Percentiles rank a stretch among this genome's conserved stretches.
phyloP scores from a whole-genome alignment of 192 early-diverging fungal genomes.

The Diversispora epigaea region DNA sequence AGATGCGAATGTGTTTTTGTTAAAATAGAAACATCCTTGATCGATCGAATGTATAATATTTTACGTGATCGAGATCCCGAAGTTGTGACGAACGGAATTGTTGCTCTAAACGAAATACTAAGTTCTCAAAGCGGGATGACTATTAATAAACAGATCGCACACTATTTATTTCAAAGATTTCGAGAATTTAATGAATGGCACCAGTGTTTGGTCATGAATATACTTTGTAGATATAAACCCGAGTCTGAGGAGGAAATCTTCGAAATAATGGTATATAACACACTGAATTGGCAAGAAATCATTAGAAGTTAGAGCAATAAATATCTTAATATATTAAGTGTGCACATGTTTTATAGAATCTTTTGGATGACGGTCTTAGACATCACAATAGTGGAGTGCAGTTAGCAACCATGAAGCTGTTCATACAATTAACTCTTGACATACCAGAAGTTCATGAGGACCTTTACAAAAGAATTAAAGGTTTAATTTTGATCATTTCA shows the following conservation, averaged over 20 bases:
- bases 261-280: conserved; percentile 41
- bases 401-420: conserved; percentile 40
- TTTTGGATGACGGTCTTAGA: conserved; percentile 39
- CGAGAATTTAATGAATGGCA: conserved; percentile 41
- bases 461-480: conserved; percentile 41
- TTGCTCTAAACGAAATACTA: conserved; percentile 40
- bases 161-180: conserved; percentile 35
- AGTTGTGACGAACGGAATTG: conserved; percentile 38
- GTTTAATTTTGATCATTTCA: conserved; percentile 11
- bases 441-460: conserved; percentile 42
- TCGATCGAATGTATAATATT: conserved; percentile 38
- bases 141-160: conserved; percentile 34
- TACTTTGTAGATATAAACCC: conserved; percentile 41
- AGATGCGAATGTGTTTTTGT: neutral
- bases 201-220: conserved; percentile 36
- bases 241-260: conserved; percentile 39
- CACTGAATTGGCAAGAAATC: neutral
- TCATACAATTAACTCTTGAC: conserved; percentile 41
- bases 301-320: neutral
- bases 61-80: conserved; percentile 39
- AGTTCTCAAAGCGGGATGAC: conserved; percentile 40
- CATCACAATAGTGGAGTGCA: conserved; percentile 39
- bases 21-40: conserved; percentile 43
- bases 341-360: too few relatives aligned
- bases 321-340: neutral